Conservation (phyloP, 2,329 filamentous ascomycete genomes). For the Periglandula ipomoeae region DNA sequence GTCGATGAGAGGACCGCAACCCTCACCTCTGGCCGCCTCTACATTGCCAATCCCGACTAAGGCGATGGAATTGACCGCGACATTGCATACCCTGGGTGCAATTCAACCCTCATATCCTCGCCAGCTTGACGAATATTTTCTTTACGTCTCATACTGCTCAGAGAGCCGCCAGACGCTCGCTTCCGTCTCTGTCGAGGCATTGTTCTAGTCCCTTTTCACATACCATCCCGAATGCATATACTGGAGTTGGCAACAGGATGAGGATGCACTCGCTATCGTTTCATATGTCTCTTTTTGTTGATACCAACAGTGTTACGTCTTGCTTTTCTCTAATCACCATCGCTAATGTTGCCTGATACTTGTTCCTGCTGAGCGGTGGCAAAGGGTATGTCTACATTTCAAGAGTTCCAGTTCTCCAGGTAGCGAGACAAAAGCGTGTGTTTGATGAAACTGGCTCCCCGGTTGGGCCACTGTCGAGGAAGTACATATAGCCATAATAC, state of each 20-base stretch:
- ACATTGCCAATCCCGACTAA: conserved; percentile 77
- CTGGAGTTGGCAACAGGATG: conserved; percentile 12
- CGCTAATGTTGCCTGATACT: not conserved
- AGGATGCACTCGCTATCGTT: conserved; percentile 11
- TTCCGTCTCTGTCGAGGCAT: not conserved
- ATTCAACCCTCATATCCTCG: not conserved
- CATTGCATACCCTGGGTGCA: not conserved
- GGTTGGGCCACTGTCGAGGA: not conserved
- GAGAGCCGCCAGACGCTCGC: not conserved
- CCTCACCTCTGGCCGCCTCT: conserved; percentile 63
- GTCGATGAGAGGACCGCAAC: conserved; percentile 77
- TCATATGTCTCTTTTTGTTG: conserved; percentile 9
- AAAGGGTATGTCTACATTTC: not conserved
- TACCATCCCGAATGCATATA: conserved; percentile 9
- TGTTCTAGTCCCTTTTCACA: not conserved
- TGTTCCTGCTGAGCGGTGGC: not conserved
- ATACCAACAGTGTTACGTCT: conserved; percentile 13
- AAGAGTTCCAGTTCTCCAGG: not conserved
- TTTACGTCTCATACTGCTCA: not conserved
- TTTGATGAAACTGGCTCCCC: not conserved
- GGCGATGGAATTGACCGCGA: not conserved
- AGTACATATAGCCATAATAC: not conserved
- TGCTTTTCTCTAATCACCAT: conserved; percentile 3
- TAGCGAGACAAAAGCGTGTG: conserved; percentile 4
- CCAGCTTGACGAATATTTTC: not conserved